Base-by-base conservation (phyloP, 202 grass and related monocot species). In the Bolboschoenoplectus hybrid region DNA sequence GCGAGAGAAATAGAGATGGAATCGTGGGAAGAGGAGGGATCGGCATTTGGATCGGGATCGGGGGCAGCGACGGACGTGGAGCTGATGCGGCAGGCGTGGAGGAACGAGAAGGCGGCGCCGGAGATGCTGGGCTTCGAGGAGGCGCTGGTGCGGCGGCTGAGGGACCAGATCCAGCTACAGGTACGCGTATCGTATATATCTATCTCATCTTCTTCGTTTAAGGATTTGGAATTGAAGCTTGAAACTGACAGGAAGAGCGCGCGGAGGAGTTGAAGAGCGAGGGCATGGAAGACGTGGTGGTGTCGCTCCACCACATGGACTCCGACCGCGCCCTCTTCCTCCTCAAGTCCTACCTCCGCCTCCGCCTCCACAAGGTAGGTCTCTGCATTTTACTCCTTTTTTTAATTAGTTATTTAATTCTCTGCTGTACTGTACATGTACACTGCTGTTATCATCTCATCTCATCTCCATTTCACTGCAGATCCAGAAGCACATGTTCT, bases 251-350 rank as follows among this genome's bases (percentile, higher is more conserved):
- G 92, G 94, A 97, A 86, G 95, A 97, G 82, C 94, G 92, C 38
- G 86, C 92, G 17, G 95, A 97, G 5, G 96, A 95, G 50, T 95
- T 90, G 70, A 67, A 56, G 52, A 89, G 91, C 13, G 80, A 74
- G 69, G 89, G 91, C 36, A 73, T 88, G 55, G 91, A 98, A 67
- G 96, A 98, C 82, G 87, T 98, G 43, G 90, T 95, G 80, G 90
- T 98, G 14, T 95, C 93, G 19, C 93, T 98, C 3, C 93, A 98
- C 85, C 96, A 98, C 83, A 95, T 98, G 93, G 96, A 98, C 79
- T 82, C 93, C 39, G 93, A 98, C 74, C 91, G 93, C 86, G 87
- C 90, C 10, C 88, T 94, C 86, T 98, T 91, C 87, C 91, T 98
- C 41, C 76, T 98, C 78, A 94, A 92, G 71, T 94, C 96, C 45